Evolutionary conservation across 208 protist species (phyloP).

Genomic region (Trypanosoma vivax): DNA sequence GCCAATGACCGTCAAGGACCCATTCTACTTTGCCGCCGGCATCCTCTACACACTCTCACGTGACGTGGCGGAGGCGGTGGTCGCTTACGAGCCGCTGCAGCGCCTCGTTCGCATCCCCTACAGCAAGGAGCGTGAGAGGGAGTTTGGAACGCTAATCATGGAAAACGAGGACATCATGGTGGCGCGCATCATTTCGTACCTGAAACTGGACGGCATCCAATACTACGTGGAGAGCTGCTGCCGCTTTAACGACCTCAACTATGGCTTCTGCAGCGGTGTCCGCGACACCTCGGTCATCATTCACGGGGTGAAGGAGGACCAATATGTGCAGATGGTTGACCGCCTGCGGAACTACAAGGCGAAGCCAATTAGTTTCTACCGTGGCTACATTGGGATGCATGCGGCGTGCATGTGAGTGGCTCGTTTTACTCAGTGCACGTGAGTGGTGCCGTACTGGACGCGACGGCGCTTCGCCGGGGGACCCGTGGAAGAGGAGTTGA

Average conservation of each 20-base stretch:
- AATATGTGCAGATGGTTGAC: not conserved
- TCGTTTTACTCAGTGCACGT: too few relatives aligned
- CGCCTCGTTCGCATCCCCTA: not conserved
- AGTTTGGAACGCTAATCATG: not conserved
- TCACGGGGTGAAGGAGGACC: not conserved
- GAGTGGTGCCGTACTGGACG: too few relatives aligned
- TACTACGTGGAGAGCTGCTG: constrained; percentile 2
- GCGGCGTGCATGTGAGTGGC: not conserved
- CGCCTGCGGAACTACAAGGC: not conserved
- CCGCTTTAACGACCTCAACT: constrained; percentile 4
- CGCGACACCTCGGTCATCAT: constrained; percentile 1
- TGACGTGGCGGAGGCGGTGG: not conserved
- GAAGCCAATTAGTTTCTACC: not conserved
- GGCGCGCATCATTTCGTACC: not conserved
- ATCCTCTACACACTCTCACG: constrained; percentile 7
- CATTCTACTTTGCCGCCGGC: constrained; percentile 14
- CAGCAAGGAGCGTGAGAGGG: constrained; percentile 4
- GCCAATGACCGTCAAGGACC: not conserved
- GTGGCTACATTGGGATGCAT: not conserved
- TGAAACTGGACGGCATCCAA: not conserved
- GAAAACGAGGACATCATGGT: constrained; percentile 7
- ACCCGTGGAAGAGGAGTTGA: too few relatives aligned
- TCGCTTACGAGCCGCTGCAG: not conserved
- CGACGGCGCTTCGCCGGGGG: too few relatives aligned
- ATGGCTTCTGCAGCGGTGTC: constrained; percentile 1